Evolutionary conservation across 768 basidiomycete genomes (phyloP).

Genomic region (Cantharellus cinnabarinus): DNA sequence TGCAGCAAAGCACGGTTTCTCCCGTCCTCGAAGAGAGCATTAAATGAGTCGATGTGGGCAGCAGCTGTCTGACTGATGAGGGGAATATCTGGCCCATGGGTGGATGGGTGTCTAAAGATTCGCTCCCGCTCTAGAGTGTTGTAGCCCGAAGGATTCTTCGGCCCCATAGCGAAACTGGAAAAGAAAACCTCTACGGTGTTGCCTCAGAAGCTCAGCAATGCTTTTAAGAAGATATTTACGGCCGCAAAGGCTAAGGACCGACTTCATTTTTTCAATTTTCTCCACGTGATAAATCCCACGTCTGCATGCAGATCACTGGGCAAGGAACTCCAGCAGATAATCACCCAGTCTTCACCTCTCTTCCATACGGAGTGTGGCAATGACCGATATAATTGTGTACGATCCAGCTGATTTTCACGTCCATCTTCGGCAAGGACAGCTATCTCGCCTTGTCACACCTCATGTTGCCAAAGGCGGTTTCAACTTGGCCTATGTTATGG

Average conservation of each 20-base stretch:
- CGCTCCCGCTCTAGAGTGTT: slow-evolving; percentile 65
- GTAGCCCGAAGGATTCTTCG: slow-evolving; percentile 22
- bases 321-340: no score
- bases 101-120: slow-evolving; percentile 54
- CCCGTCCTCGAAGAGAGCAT: slow-evolving; percentile 85
- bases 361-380: no score
- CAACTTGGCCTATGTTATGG: slow-evolving; percentile 90
- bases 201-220: no score
- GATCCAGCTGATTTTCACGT: slow-evolving; percentile 84
- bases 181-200: no score
- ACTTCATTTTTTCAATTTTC: no score
- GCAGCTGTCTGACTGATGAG: slow-evolving; percentile 83
- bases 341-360: no score
- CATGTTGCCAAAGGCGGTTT: slow-evolving; percentile 86
- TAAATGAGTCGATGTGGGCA: slow-evolving; percentile 92
- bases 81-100: slow-evolving; percentile 44
- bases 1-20: slow-evolving; percentile 65
- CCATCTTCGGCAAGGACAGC: slow-evolving; percentile 74
- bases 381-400: no score
- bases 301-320: no score
- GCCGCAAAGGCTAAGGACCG: no score
- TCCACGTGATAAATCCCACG: no score
- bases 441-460: slow-evolving; percentile 68
- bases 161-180: background rate
- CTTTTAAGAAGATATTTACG: no score